phyloP scores from a whole-genome alignment of 257 asterid species.

The Solanum tarapatanum region DNA sequence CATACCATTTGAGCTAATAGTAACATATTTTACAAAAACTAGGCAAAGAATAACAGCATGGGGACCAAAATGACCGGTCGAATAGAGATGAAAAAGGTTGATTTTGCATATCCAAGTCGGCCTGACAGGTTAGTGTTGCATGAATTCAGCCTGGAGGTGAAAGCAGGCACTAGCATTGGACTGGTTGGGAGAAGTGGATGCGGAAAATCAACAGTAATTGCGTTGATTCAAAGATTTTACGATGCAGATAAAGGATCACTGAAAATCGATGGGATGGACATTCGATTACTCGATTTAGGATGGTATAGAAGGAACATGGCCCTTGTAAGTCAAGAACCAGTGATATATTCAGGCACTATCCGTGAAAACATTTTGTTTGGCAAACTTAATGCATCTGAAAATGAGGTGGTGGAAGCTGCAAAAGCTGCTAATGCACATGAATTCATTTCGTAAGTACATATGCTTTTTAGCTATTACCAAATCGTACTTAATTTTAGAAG shows the following conservation, averaged over 20 bases:
- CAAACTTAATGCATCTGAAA: conserved; percentile 50
- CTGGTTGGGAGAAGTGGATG: conserved; percentile 79
- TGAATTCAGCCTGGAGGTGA: conserved; percentile 50
- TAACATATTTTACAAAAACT: neutral
- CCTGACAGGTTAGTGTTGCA: conserved; percentile 33
- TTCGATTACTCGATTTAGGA: conserved; percentile 41
- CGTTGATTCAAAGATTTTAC: conserved; percentile 60
- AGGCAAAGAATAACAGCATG: conserved; percentile 24
- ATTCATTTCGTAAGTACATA: conserved; percentile 53
- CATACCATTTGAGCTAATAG: neutral
- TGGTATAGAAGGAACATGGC: conserved; percentile 68
- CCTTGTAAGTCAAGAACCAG: conserved; percentile 82
- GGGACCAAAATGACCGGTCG: conserved; percentile 35
- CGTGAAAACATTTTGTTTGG: conserved; percentile 59
- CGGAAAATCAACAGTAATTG: conserved; percentile 78
- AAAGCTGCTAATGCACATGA: conserved; percentile 80
- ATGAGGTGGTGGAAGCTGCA: conserved; percentile 64
- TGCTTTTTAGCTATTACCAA: neutral
- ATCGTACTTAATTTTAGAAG: neutral
- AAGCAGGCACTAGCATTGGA: conserved; percentile 66
- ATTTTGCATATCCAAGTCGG: conserved; percentile 61
- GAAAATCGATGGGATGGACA: conserved; percentile 51
- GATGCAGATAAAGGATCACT: conserved; percentile 48
- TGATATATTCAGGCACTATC: conserved; percentile 63
- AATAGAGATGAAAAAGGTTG: conserved; percentile 54